phyloP scores from a whole-genome alignment of 2,329 filamentous ascomycete genomes.

The Helotiales sp. region DNA sequence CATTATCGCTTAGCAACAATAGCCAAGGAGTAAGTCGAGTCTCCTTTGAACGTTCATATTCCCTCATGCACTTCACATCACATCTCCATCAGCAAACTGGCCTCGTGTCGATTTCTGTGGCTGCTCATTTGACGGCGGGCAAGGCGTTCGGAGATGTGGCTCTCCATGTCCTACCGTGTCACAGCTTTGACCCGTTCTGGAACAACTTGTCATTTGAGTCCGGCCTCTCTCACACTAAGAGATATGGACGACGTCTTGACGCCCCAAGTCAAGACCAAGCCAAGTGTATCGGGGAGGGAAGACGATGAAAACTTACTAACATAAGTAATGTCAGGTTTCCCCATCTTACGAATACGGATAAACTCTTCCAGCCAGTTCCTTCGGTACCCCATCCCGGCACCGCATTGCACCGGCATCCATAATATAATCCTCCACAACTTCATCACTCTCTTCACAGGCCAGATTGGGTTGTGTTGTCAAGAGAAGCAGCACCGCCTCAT shows the following conservation, averaged over 20 bases:
- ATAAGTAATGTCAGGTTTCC: not conserved
- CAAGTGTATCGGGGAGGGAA: not conserved
- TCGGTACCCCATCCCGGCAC: not conserved
- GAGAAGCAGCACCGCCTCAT: not conserved
- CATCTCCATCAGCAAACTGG: not conserved
- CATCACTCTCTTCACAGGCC: not conserved
- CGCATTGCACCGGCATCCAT: not conserved
- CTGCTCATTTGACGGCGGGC: conserved; percentile 8
- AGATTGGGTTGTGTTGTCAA: not conserved
- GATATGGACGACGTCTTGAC: not conserved
- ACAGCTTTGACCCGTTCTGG: not conserved
- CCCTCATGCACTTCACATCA: not conserved
- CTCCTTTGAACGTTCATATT: not conserved
- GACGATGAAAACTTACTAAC: not conserved
- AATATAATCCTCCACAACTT: not conserved
- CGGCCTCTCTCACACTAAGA: not conserved
- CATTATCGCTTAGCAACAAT: conserved; percentile 13
- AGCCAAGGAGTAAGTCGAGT: conserved; percentile 16
- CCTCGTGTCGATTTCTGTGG: not conserved
- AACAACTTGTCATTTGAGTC: not conserved
- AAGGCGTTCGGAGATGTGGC: not conserved
- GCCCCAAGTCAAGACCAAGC: not conserved
- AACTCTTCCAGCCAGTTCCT: not conserved
- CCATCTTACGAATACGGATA: not conserved
- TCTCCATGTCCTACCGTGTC: not conserved